These are phyloP conservation scores for Starmerella etchellsii DNA, from an alignment of 805 yeast species.

Conservation along the genomic window DNA sequence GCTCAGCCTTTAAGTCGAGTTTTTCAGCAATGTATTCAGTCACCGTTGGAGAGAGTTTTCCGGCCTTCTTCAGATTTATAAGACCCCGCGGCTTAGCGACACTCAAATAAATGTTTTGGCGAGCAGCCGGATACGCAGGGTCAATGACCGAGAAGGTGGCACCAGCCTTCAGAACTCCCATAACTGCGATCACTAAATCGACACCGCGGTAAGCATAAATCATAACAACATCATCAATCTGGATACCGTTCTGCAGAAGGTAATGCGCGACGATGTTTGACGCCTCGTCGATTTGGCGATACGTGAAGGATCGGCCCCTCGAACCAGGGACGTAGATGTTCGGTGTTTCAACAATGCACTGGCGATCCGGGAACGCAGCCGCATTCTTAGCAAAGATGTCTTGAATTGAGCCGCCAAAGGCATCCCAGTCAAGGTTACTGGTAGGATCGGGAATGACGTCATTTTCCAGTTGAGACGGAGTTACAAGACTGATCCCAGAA, in stretches of 20 bases:
- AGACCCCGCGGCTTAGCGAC: constrained; percentile 91
- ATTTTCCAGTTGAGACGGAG: constrained; percentile 41
- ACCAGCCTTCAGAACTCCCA: constrained; percentile 97
- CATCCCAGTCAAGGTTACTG: constrained; percentile 73
- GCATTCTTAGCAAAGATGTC: constrained; percentile 90
- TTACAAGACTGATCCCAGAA: constrained; percentile 54
- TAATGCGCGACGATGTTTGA: constrained; percentile 89
- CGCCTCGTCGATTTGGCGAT: constrained; percentile 80
- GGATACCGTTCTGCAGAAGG: constrained; percentile 65
- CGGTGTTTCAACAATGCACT: constrained; percentile 87
- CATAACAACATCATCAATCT: constrained; percentile 91
- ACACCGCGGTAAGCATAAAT: constrained; percentile 97
- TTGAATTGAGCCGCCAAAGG: constrained; percentile 89
- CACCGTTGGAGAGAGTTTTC: constrained; percentile 62
- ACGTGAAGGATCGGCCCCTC: constrained; percentile 61
- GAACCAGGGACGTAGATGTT: constrained; percentile 35
- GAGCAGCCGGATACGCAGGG: constrained; percentile 97
- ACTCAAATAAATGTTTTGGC: constrained; percentile 83
- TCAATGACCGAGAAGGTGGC: constrained; percentile 97
- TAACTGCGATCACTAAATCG: constrained; percentile 88
- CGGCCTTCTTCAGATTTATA: constrained; percentile 84
- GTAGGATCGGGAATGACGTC: constrained; percentile 77
- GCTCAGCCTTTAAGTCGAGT: constrained; percentile 54
- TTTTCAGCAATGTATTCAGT: constrained; percentile 64
- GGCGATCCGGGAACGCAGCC: constrained; percentile 64